Conservation (phyloP, 139 green algal genomes). For the Chlorella vulgaris region DNA sequence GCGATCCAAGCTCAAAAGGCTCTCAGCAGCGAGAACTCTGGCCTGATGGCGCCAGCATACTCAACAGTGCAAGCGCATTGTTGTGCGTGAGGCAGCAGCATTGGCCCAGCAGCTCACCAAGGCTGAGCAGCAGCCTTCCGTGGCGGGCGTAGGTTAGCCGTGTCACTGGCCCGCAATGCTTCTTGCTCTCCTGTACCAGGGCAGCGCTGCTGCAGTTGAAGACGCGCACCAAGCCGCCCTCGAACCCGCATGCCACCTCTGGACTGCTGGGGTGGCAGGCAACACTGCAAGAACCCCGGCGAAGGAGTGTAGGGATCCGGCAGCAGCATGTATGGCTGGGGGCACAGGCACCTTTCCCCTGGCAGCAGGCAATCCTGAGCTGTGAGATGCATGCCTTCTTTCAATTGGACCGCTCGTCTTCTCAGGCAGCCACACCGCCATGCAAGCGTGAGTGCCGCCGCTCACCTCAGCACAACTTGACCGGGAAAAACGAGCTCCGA, state of each 20-base stretch:
- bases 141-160: slow-evolving; percentile 62
- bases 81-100: too few relatives aligned
- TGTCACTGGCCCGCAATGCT: slow-evolving; percentile 62
- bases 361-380: too few relatives aligned
- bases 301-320: background rate
- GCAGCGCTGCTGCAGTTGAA: slow-evolving; percentile 72
- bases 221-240: slow-evolving; percentile 63
- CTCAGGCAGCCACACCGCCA: too few relatives aligned
- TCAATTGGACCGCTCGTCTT: too few relatives aligned
- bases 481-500: slow-evolving; percentile 72
- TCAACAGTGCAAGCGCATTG: too few relatives aligned
- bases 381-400: too few relatives aligned
- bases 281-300: slow-evolving; percentile 1
- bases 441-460: background rate
- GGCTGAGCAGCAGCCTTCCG: slow-evolving; percentile 63
- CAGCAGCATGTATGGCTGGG: too few relatives aligned
- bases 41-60: too few relatives aligned
- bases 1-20: background rate
- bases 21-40: too few relatives aligned
- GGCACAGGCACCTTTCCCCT: too few relatives aligned
- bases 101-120: too few relatives aligned
- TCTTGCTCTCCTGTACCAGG: slow-evolving; percentile 74
- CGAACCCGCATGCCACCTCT: slow-evolving; percentile 72
- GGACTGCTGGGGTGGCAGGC: slow-evolving; percentile 57
- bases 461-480: slow-evolving; percentile 41